A percentile compares a stretch with the other conserved stretches of the same genome.
Evolutionary conservation across 2,329 filamentous ascomycete species (phyloP).

Genomic region (Graphilbum sp.): DNA sequence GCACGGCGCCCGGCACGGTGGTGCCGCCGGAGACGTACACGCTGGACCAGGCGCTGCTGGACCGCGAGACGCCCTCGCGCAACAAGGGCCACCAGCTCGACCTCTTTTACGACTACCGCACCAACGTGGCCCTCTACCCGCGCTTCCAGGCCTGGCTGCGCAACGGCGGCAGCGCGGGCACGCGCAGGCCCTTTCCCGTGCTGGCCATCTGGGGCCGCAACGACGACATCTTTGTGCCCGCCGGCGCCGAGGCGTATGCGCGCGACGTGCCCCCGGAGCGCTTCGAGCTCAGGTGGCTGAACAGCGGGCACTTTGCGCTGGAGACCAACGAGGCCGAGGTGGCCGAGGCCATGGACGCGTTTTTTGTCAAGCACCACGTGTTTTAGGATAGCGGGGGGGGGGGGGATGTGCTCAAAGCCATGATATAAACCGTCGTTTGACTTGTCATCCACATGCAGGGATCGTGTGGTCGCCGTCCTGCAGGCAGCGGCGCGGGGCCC

Average conservation of each 20-base stretch:
- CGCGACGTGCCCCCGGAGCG: slow-evolving; percentile 24
- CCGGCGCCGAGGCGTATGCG: slow-evolving; percentile 37
- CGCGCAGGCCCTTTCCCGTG: slow-evolving; percentile 26
- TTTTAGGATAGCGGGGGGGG: slow-evolving; percentile 3
- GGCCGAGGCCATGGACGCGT: slow-evolving; percentile 13
- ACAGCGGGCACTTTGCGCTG: slow-evolving; percentile 39
- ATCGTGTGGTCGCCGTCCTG: too few relatives aligned
- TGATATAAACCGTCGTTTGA: too few relatives aligned
- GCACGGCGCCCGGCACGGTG: slow-evolving; percentile 16
- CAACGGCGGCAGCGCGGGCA: slow-evolving; percentile 10
- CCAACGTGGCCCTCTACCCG: slow-evolving; percentile 36
- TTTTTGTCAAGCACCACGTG: slow-evolving; percentile 13
- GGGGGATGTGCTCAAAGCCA: too few relatives aligned
- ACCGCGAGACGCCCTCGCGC: slow-evolving; percentile 21
- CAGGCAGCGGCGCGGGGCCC: too few relatives aligned
- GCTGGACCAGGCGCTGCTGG: slow-evolving; percentile 35
- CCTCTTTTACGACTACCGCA: slow-evolving; percentile 39
- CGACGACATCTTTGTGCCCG: slow-evolving; percentile 31
- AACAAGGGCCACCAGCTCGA: slow-evolving; percentile 38
- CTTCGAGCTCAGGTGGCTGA: slow-evolving; percentile 31
- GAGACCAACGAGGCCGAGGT: slow-evolving; percentile 18
- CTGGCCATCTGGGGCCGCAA: slow-evolving; percentile 42
- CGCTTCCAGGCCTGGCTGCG: slow-evolving; percentile 38
- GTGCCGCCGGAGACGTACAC: slow-evolving; percentile 28
- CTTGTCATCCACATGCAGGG: too few relatives aligned